Conservation (phyloP, 345 rosid genomes). For the Boechera stricta region DNA sequence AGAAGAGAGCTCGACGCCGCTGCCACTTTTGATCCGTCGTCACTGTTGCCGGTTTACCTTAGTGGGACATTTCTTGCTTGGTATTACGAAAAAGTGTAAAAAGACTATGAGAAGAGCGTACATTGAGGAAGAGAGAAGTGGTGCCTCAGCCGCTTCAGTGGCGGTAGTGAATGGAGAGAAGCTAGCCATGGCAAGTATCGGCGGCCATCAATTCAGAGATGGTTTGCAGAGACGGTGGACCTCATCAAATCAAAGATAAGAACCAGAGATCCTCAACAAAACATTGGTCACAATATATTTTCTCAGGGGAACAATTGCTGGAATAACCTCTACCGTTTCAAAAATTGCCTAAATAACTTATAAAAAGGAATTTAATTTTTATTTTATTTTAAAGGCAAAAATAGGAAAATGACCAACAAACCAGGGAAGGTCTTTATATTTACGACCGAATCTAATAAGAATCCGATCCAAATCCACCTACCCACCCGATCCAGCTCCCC, state of each 20-base stretch:
- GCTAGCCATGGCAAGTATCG: conserved; percentile 67
- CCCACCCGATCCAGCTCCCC: no score
- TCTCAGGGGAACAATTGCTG: conserved; percentile 27
- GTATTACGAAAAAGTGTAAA: conserved; percentile 54
- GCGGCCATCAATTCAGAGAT: conserved; percentile 56
- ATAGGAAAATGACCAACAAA: no score
- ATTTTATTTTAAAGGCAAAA: no score
- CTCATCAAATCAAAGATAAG: conserved; percentile 56
- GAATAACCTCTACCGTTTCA: no score
- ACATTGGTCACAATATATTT: conserved; percentile 56
- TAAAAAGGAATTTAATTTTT: no score
- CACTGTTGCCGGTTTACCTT: no score
- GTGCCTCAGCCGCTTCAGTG: conserved; percentile 57
- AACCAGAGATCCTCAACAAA: conserved; percentile 43
- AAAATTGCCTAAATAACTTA: no score
- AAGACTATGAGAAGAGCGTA: conserved; percentile 65
- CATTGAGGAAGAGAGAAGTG: conserved; percentile 39
- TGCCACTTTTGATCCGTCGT: no score
- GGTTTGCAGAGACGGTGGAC: conserved; percentile 66
- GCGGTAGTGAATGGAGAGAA: conserved; percentile 72
- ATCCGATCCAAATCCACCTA: no score
- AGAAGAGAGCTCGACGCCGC: no score
- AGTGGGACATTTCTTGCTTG: conserved; percentile 44
- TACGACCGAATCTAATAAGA: no score
- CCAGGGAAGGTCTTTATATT: no score